These are phyloP conservation scores for Apophysomyces ossiformis DNA, from an alignment of 371 early-diverging fungal genomes.

Conservation along the genomic window DNA sequence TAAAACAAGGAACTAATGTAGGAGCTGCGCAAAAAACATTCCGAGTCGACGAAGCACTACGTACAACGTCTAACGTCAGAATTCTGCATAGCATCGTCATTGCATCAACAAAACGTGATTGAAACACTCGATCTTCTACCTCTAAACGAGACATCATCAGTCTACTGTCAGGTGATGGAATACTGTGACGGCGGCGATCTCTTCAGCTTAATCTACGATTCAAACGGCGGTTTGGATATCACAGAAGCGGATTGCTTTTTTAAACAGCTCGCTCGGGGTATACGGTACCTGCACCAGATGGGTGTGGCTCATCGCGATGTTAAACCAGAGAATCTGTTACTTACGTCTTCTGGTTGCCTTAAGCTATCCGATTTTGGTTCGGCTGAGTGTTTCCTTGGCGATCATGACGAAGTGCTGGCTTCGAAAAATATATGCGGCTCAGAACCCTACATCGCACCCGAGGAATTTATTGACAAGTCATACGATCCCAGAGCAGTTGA, in stretches of 20 bases:
- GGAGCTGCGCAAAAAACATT: conserved; percentile 62
- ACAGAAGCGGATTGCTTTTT: conserved; percentile 59
- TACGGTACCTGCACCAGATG: conserved; percentile 55
- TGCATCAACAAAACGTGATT: conserved; percentile 72
- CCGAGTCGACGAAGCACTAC: conserved; percentile 64
- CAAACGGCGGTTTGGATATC: conserved; percentile 69
- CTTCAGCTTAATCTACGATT: conserved; percentile 55
- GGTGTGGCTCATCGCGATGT: conserved; percentile 70
- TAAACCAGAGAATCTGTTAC: conserved; percentile 81
- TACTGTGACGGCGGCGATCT: conserved; percentile 72
- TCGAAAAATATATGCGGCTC: conserved; percentile 59
- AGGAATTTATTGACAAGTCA: conserved; percentile 34
- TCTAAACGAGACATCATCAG: conserved; percentile 52
- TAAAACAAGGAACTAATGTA: conserved; percentile 24
- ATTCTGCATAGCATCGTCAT: conserved; percentile 69
- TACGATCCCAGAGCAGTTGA: conserved; percentile 48
- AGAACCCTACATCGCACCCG: conserved; percentile 65
- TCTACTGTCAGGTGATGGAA: conserved; percentile 74
- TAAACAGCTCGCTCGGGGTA: conserved; percentile 59
- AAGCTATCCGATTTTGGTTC: conserved; percentile 91
- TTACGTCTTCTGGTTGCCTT: conserved; percentile 77
- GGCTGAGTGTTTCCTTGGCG: conserved; percentile 46
- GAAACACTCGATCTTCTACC: conserved; percentile 73
- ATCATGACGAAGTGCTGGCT: conserved; percentile 31
- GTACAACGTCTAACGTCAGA: conserved; percentile 70